Percentiles rank a stretch among this genome's conserved stretches.
Conservation (phyloP, 1,284 basidiomycete genomes). For the Moesziomyces sp. region DNA sequence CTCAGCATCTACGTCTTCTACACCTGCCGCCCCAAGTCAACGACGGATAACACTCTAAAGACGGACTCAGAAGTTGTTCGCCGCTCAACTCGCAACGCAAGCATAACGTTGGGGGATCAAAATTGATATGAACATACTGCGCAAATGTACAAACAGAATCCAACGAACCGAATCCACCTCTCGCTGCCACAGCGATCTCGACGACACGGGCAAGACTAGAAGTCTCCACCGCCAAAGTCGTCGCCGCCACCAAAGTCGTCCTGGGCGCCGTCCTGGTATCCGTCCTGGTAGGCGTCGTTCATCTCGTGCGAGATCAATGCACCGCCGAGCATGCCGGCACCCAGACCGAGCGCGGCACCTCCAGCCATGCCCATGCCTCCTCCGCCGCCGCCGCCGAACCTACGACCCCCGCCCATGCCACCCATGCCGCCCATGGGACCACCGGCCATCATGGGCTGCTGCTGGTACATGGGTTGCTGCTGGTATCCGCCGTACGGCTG, state of each 20-base stretch:
- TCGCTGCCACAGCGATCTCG: too few species aligned
- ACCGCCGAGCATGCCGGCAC: conserved; percentile 60
- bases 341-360: conserved; percentile 52
- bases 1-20: too few species aligned
- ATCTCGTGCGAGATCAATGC: conserved; percentile 52
- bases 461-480: conserved; percentile 47
- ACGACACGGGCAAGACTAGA: conserved; percentile 7
- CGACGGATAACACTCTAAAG: too few species aligned
- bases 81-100: too few species aligned
- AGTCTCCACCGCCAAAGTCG: conserved; percentile 34
- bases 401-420: conserved; percentile 20
- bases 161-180: too few species aligned
- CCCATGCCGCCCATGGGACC: conserved; percentile 12
- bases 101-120: too few species aligned
- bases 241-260: conserved; percentile 51
- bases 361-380: conserved; percentile 55
- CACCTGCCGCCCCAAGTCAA: too few species aligned
- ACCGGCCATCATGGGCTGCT: conserved; percentile 40
- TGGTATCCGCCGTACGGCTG: conserved; percentile 35
- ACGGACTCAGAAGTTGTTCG: too few species aligned
- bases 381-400: conserved; percentile 32
- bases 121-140: too few species aligned
- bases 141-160: neutral
- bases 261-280: conserved; percentile 57
- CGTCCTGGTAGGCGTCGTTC: conserved; percentile 61